Evolutionary conservation across 371 early-diverging fungal species (phyloP), one percentile per base, ranked within the genome.

Genomic region (Basidiobolus meristosporus): DNA sequence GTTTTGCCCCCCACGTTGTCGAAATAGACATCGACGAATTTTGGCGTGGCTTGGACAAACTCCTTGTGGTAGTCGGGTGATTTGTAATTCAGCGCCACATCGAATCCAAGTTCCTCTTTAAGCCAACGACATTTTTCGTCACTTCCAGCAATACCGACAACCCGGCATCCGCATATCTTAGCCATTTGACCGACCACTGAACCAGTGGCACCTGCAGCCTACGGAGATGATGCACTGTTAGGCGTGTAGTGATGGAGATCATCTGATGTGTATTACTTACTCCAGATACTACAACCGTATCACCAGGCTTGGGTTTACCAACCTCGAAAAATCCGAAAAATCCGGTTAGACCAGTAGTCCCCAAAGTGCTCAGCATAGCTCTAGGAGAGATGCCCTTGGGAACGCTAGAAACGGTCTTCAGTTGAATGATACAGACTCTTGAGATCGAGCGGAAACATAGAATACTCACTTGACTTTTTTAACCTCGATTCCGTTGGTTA

Each of bases 1-100:
- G 68, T 68, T 42, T 72, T 68, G 36, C 81, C 82, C 26, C 84
- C 84, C 21, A 77, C 77, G 45, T 76, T 70, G 43, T 77, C 78
- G 52, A 65, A 81, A 60, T 68, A 76, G 43, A 72, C 62, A 44
- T 81, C 77, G 40, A 81, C 71, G 39, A 72, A 70, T 32, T 68
- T 63, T n/a, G 76, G 80, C 19, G 68, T 66, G 6, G 50, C 54
- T 36, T 62, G 55, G 7, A 21, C 38, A 18, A 68, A 53, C 16
- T 61, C 56, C 43, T 51, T 56, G 42, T 51, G 54, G 32, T 57
- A 50, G 0, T 45, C 52, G 45, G 40, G 48, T 51, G 30, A 52
- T 40, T 39, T 52, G 67, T 81, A 81, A 61, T 81, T 81, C 60
- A 85, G 68, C 2, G 70, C 80, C 4, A 53, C 73, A 52, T 80